These are phyloP conservation scores for Teratosphaeria pseudoeucalypti DNA, from an alignment of 2,329 filamentous ascomycete genomes.

Conservation along the genomic window DNA sequence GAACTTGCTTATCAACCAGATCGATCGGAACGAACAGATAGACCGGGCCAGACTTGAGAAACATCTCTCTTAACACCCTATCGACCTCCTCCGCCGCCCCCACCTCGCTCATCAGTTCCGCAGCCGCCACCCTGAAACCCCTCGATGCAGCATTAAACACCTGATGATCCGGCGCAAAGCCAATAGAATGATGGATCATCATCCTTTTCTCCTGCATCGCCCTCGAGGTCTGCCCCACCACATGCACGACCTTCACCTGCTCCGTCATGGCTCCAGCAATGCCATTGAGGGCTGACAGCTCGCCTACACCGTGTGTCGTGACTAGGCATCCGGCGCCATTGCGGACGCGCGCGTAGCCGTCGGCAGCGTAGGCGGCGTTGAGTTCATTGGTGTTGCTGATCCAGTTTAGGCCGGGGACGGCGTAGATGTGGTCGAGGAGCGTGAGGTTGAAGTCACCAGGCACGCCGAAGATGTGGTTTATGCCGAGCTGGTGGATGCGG, in stretches of 20 bases:
- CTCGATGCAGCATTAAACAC: conserved; percentile 32
- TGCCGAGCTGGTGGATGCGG: conserved; percentile 31
- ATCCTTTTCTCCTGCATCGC: conserved; percentile 32
- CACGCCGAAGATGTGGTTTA: conserved; percentile 33
- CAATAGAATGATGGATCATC: conserved; percentile 39
- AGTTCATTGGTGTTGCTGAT: conserved; percentile 49
- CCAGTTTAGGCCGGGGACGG: conserved; percentile 30
- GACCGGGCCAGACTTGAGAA: conserved; percentile 32
- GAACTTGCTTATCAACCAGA: conserved; percentile 27
- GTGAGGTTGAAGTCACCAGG: conserved; percentile 39
- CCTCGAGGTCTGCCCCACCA: conserved; percentile 35
- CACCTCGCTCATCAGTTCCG: conserved; percentile 30
- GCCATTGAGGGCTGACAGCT: conserved; percentile 36
- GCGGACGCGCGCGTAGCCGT: conserved; percentile 48
- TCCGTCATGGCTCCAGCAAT: conserved; percentile 35
- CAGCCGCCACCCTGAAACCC: conserved; percentile 29
- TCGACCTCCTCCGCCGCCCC: conserved; percentile 34
- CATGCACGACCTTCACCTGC: conserved; percentile 35
- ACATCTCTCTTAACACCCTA: conserved; percentile 33
- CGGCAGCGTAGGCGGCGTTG: conserved; percentile 47
- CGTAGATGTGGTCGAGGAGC: conserved; percentile 34
- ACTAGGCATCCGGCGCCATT: conserved; percentile 40
- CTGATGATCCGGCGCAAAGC: conserved; percentile 30
- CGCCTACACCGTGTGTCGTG: conserved; percentile 52
- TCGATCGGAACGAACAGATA: conserved; percentile 37